Conservation (phyloP, 768 basidiomycete species). For the Kwoniella newhampshirensis region DNA sequence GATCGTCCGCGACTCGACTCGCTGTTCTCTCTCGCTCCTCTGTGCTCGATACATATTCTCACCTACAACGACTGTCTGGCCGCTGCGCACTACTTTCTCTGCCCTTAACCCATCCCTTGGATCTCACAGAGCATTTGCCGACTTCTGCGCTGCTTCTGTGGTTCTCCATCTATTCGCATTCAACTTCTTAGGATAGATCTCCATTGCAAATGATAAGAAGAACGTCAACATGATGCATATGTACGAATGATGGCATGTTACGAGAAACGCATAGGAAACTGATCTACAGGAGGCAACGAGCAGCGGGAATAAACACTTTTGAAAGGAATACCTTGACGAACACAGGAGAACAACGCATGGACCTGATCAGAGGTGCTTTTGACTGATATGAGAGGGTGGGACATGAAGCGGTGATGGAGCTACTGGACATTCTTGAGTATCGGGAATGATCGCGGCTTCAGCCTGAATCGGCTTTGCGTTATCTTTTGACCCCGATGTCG, state of each 20-base stretch:
- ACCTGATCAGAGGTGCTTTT: too few relatives aligned
- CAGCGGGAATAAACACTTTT: too few relatives aligned
- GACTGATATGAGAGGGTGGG: too few relatives aligned
- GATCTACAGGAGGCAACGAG: background rate
- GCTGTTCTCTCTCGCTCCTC: background rate
- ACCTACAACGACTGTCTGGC: too few relatives aligned
- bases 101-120: too few relatives aligned
- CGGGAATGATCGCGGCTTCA: background rate
- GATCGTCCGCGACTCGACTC: background rate
- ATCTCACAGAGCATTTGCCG: constrained; percentile 85
- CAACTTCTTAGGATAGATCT: constrained; percentile 84
- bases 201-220: background rate
- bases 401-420: too few relatives aligned
- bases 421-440: background rate
- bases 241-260: too few relatives aligned
- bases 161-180: constrained; percentile 97
- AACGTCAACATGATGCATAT: background rate
- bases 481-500: background rate
- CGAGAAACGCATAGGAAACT: background rate
- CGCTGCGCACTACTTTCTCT: too few relatives aligned
- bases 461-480: background rate
- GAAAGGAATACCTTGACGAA: too few relatives aligned
- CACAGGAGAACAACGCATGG: too few relatives aligned
- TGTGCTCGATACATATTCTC: background rate
- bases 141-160: constrained; percentile 91